phyloP scores from a whole-genome alignment of 2,329 filamentous ascomycete species.

The Lachnellula cervina region DNA sequence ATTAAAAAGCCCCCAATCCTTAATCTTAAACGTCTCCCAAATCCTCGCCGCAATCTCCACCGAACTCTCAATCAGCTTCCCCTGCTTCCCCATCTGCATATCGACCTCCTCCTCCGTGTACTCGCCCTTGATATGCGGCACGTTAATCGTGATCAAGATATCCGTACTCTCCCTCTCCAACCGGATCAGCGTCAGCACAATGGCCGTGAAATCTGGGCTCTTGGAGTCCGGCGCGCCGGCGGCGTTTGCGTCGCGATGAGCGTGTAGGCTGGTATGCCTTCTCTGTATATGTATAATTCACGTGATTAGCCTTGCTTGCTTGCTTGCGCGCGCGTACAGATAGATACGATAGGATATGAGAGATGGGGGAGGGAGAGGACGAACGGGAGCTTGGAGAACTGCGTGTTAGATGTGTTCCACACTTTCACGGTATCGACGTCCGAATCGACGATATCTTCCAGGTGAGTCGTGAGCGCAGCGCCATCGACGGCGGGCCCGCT shows the following conservation, averaged over 20 bases:
- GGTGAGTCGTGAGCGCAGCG: conserved; percentile 62
- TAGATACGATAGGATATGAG: conserved; percentile 18
- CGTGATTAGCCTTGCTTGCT: conserved; percentile 3
- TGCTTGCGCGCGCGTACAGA: background rate
- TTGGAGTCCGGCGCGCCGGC: conserved; percentile 30
- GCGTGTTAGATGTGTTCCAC: conserved; percentile 58
- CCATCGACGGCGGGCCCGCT: conserved; percentile 59
- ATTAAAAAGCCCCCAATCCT: conserved; percentile 68
- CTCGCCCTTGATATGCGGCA: conserved; percentile 73
- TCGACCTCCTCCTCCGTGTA: conserved; percentile 71
- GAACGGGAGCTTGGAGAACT: conserved; percentile 48
- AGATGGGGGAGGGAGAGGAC: conserved; percentile 2
- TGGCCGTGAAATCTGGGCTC: conserved; percentile 58
- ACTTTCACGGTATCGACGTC: conserved; percentile 61
- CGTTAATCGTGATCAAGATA: conserved; percentile 79
- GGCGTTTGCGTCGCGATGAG: conserved; percentile 63
- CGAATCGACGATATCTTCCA: conserved; percentile 63
- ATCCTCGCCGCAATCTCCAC: conserved; percentile 65
- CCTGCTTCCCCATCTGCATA: conserved; percentile 58
- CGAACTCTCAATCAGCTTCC: conserved; percentile 62
- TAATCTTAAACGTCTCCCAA: conserved; percentile 69
- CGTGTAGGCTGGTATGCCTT: conserved; percentile 58
- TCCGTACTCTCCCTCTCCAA: conserved; percentile 74
- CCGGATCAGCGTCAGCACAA: conserved; percentile 72
- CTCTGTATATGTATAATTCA: conserved; percentile 29